These are phyloP conservation scores for Stephanodiscus triporus DNA, from an alignment of 108 stramenopile species.

Conservation along the genomic window DNA sequence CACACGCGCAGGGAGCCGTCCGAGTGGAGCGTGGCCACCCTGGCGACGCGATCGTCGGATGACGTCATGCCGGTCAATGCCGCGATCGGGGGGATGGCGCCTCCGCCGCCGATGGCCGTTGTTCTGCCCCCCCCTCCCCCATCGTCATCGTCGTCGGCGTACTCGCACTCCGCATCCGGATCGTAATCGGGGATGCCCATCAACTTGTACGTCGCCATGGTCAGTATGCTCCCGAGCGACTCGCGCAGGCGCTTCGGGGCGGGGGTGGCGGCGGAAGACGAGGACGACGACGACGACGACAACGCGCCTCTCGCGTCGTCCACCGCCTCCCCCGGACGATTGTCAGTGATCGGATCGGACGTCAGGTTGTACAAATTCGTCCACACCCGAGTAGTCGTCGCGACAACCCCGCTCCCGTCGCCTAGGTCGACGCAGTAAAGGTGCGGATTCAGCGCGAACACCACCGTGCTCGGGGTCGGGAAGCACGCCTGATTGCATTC, in stretches of 20 bases:
- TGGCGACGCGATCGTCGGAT: slow-evolving; percentile 5
- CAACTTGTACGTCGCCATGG: slow-evolving; percentile 13
- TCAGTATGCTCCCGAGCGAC: slow-evolving; percentile 12
- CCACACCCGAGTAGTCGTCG: slow-evolving; percentile 15
- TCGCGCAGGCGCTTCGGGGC: slow-evolving; percentile 17
- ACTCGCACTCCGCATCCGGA: slow-evolving; percentile 13
- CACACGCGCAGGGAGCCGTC: slow-evolving; percentile 51
- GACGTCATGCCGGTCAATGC: slow-evolving; percentile 19
- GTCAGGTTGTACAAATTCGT: slow-evolving; percentile 5
- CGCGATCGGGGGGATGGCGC: slow-evolving; percentile 17
- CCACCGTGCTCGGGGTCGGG: slow-evolving; percentile 30
- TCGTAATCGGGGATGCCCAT: slow-evolving; percentile 17
- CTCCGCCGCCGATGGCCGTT: background rate
- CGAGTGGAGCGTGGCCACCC: slow-evolving; percentile 46
- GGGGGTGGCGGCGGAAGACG: background rate
- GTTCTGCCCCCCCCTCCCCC: background rate
- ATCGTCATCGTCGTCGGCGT: slow-evolving; percentile 21
- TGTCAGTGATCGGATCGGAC: background rate
- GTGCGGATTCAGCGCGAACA: slow-evolving; percentile 37
- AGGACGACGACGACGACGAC: background rate
- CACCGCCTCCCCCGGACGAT: background rate
- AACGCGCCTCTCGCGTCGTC: slow-evolving; percentile 1
- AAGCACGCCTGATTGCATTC: slow-evolving; percentile 38
- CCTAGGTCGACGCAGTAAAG: slow-evolving; percentile 47
- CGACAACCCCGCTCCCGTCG: background rate